Conservation (phyloP, 139 green algal species). For the Pleodorina starrii region DNA sequence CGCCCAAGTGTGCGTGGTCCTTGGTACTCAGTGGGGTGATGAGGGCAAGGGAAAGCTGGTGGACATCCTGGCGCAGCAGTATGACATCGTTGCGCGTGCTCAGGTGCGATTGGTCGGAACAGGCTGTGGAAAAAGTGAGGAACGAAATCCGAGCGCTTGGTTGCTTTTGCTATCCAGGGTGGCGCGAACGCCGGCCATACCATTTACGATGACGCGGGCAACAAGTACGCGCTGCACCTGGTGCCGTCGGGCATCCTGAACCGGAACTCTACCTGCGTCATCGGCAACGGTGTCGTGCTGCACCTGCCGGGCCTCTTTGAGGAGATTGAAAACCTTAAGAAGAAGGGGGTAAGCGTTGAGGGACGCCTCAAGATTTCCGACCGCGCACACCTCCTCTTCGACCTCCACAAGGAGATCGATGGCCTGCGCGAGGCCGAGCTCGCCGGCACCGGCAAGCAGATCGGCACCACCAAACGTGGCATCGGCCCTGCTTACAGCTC, state of each 20-base stretch:
- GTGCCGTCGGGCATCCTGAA: constrained; percentile 98
- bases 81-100: constrained; percentile 95
- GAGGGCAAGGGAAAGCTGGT: constrained; percentile 99
- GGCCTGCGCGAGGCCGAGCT: constrained; percentile 94
- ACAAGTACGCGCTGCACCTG: constrained; percentile 98
- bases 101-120: constrained; percentile 76
- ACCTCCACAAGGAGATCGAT: constrained; percentile 99
- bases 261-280: constrained; percentile 88
- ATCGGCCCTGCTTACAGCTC: constrained; percentile 97
- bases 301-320: constrained; percentile 96
- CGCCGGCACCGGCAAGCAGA: constrained; percentile 79
- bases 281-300: constrained; percentile 98
- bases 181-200: constrained; percentile 99
- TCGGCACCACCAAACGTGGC: constrained; percentile 98
- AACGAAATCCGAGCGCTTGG: not conserved
- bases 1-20: constrained; percentile 77
- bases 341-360: constrained; percentile 70
- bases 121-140: not conserved
- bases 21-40: constrained; percentile 99
- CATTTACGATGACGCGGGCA: constrained; percentile 97
- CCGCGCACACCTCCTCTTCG: constrained; percentile 97
- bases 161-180: constrained; percentile 75
- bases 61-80: constrained; percentile 97
- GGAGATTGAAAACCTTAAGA: constrained; percentile 87
- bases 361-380: constrained; percentile 86